Evolutionary conservation across 768 basidiomycete genomes (phyloP).

Genomic region (Leucosporidium creatinivorum): DNA sequence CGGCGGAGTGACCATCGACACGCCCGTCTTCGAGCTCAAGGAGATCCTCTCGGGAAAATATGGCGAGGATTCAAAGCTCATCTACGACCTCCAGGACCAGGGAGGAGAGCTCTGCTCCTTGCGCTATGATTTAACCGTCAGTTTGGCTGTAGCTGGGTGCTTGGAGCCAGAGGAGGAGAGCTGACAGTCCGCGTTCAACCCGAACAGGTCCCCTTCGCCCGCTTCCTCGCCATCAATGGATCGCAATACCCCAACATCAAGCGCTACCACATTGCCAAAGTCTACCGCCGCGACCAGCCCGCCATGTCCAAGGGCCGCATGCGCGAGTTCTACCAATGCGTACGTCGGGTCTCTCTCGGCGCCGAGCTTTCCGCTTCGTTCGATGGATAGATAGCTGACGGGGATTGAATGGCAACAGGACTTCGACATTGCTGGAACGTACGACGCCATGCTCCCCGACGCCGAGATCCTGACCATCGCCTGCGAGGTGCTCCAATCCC

Average conservation of each 20-base stretch:
- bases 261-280: slow-evolving; percentile 97
- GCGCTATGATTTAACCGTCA: slow-evolving; percentile 86
- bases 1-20: slow-evolving; percentile 88
- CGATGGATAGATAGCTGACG: background rate
- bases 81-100: slow-evolving; percentile 95
- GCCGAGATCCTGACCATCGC: slow-evolving; percentile 78
- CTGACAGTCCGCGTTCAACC: background rate
- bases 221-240: slow-evolving; percentile 93
- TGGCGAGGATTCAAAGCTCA: slow-evolving; percentile 93
- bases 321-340: slow-evolving; percentile 97
- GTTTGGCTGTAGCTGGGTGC: slow-evolving; percentile 17
- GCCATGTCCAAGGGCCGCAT: slow-evolving; percentile 97
- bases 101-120: slow-evolving; percentile 93
- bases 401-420: slow-evolving; percentile 52
- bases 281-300: slow-evolving; percentile 90
- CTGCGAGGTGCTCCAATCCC: slow-evolving; percentile 67
- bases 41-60: slow-evolving; percentile 95
- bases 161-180: background rate
- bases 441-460: slow-evolving; percentile 97
- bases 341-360: slow-evolving; percentile 42
- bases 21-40: slow-evolving; percentile 95
- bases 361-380: background rate
- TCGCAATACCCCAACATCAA: slow-evolving; percentile 60
- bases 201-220: slow-evolving; percentile 69
- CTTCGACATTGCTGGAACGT: slow-evolving; percentile 83